Evolutionary conservation across 1,284 basidiomycete genomes (phyloP).

Genomic region (Anthracocystis panici-leucophaei): DNA sequence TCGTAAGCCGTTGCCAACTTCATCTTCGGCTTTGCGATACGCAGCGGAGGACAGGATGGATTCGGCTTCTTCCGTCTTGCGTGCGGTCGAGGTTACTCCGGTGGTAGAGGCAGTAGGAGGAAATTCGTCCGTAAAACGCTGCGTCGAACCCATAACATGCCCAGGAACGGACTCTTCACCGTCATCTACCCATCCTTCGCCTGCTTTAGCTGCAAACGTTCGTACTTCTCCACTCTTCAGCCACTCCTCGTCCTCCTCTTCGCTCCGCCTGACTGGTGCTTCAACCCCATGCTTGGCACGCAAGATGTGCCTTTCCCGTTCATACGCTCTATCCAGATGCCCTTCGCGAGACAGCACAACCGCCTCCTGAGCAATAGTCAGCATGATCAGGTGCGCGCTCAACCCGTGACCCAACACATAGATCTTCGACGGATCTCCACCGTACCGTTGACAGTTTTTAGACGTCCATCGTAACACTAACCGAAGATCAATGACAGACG

Average conservation of each 20-base stretch:
- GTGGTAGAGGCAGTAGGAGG: neutral
- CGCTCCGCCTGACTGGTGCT: neutral
- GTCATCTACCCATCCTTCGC: constrained; percentile 59
- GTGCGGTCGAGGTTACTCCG: constrained; percentile 13
- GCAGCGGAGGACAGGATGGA: constrained; percentile 29
- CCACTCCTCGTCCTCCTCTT: constrained; percentile 49
- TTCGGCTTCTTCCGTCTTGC: constrained; percentile 39
- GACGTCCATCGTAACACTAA: constrained; percentile 69
- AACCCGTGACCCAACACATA: constrained; percentile 70
- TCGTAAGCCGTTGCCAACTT: constrained; percentile 63
- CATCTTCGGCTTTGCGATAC: constrained; percentile 49
- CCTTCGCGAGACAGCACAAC: constrained; percentile 64
- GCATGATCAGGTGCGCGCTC: constrained; percentile 69
- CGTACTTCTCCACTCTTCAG: constrained; percentile 49
- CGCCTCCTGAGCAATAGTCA: constrained; percentile 70
- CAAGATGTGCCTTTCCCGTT: constrained; percentile 32
- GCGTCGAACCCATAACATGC: constrained; percentile 40
- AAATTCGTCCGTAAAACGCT: constrained; percentile 14
- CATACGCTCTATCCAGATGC: constrained; percentile 46
- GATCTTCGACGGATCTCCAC: constrained; percentile 68
- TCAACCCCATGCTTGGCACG: constrained; percentile 11
- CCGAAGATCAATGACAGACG: constrained; percentile 67
- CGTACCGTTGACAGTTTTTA: constrained; percentile 64
- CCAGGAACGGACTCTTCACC: constrained; percentile 32
- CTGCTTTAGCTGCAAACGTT: neutral